Conservation (phyloP, 2,329 filamentous ascomycete genomes). For the Talaromyces funiculosus region DNA sequence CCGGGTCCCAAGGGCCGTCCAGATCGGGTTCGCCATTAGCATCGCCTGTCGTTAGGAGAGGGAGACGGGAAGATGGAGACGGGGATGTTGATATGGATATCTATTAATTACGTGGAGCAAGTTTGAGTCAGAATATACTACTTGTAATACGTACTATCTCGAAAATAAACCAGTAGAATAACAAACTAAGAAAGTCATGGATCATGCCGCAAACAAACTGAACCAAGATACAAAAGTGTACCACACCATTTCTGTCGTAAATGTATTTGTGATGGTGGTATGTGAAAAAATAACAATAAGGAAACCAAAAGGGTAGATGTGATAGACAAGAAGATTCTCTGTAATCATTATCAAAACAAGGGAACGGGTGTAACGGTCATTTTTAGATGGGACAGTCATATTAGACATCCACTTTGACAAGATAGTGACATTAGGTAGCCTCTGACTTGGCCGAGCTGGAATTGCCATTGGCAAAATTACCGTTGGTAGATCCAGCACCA, state of each 20-base stretch:
- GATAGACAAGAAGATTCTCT: background rate
- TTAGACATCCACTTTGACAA: background rate
- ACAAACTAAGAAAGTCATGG: conserved; percentile 10
- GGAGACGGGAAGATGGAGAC: background rate
- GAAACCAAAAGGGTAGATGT: background rate
- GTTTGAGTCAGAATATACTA: background rate
- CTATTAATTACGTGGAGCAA: background rate
- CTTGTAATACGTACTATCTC: background rate
- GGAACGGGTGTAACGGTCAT: background rate
- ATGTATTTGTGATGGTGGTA: background rate
- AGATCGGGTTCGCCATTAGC: background rate
- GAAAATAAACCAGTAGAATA: background rate
- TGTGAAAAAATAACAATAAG: background rate
- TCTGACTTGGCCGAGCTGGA: conserved; percentile 10
- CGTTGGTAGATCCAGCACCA: conserved; percentile 4
- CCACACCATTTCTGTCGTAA: background rate
- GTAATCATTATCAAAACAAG: conserved; percentile 3
- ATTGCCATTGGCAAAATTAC: conserved; percentile 11
- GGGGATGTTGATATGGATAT: conserved; percentile 5
- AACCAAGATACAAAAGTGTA: background rate
- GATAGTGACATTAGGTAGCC: background rate
- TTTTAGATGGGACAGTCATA: background rate
- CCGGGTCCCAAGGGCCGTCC: background rate
- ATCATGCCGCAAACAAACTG: conserved; percentile 8
- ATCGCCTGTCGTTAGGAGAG: background rate